Evolutionary conservation across 352 stramenopile genomes (phyloP), one percentile per base, ranked within the genome.

Genomic region (Pilasporangium apinafurcum): DNA sequence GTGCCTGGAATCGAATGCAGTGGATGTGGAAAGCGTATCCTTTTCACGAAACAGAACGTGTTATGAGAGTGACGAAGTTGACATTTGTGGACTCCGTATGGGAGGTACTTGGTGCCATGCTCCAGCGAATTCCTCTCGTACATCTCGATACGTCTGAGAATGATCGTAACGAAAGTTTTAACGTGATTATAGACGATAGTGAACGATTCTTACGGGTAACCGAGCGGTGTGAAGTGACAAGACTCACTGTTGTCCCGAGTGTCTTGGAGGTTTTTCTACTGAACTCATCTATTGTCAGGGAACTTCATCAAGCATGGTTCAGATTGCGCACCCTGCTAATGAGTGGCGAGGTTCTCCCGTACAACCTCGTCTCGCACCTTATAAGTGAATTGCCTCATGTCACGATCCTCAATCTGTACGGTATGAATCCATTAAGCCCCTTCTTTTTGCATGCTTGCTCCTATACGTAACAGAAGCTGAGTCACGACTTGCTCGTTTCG

Each of bases 401-500:
- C 2, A 65, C 39, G 6, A 39, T 86, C 3, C 41, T 86, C 14
- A 83, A 86, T 55, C 52, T 86, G 0, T 86, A 83, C 27, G 73
- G 69, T 80, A 14, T 44, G 58, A 35, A 2, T 8, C 22, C 2
- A 29, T 25, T n/a, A 16, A 34, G 20, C 31, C 39, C 13, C 8
- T 8, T 38, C n/a, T 18, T 29, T n/a, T 10, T 35, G 40, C 37
- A n/a, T 25, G 4, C 25, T 8, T 42, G 2, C 38, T 53, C 8
- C 3, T n/a, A 13, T 43, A n/a, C 10, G 4, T 21, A n/a, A 3
- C 12, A 37, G 28, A 46, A 21, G 44, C 8, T 32, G 6, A 33
- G 30, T 37, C 13, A 5, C 43, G 16, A 25, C 43, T 37, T 17
- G n/a, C 8, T 44, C 46, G n/a, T 35, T 28, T 14, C 20, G 34